A percentile compares a stretch with the other conserved stretches of the same genome.
Conservation (phyloP, 2,329 filamentous ascomycete species). For the Didymella arachidicola region DNA sequence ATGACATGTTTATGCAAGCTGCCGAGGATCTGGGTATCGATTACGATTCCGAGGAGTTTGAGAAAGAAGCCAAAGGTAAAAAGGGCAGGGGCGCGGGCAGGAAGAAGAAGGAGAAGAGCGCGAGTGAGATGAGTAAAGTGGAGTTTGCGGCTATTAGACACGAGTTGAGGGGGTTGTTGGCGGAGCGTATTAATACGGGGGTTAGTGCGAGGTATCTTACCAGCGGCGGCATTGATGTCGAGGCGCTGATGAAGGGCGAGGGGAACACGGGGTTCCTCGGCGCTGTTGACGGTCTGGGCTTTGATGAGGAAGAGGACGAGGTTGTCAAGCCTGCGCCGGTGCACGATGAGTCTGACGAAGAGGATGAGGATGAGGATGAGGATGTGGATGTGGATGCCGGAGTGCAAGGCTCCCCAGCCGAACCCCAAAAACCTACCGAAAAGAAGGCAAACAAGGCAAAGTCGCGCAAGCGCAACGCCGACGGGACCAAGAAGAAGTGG, state of each 20-base stretch:
- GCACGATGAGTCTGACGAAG: slow-evolving; percentile 30
- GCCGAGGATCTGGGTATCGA: slow-evolving; percentile 94
- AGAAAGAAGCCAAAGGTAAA: slow-evolving; percentile 64
- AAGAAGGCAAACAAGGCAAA: slow-evolving; percentile 10
- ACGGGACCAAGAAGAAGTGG: slow-evolving; percentile 22
- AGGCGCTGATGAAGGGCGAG: slow-evolving; percentile 67
- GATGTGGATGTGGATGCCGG: slow-evolving; percentile 24
- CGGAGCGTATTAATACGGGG: slow-evolving; percentile 80
- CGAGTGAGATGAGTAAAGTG: slow-evolving; percentile 71
- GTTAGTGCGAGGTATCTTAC: slow-evolving; percentile 89
- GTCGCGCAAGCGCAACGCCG: slow-evolving; percentile 13
- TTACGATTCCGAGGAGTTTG: slow-evolving; percentile 88
- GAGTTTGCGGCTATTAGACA: slow-evolving; percentile 75
- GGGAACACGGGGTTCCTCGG: slow-evolving; percentile 73
- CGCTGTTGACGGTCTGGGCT: slow-evolving; percentile 57
- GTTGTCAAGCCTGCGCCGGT: slow-evolving; percentile 25
- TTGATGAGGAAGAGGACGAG: slow-evolving; percentile 36
- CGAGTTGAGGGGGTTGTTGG: slow-evolving; percentile 75
- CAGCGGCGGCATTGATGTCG: slow-evolving; percentile 82
- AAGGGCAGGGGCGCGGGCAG: slow-evolving; percentile 71
- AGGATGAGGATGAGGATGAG: slow-evolving; percentile 27
- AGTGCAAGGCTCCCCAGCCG: neutral
- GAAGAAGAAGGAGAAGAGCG: slow-evolving; percentile 77
- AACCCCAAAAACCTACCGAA: neutral
- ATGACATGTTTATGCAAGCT: slow-evolving; percentile 82